A percentile compares a stretch with the other conserved stretches of the same genome.
Evolutionary conservation across 2,329 filamentous ascomycete species (phyloP).

Genomic region (Colletotrichum sp.): DNA sequence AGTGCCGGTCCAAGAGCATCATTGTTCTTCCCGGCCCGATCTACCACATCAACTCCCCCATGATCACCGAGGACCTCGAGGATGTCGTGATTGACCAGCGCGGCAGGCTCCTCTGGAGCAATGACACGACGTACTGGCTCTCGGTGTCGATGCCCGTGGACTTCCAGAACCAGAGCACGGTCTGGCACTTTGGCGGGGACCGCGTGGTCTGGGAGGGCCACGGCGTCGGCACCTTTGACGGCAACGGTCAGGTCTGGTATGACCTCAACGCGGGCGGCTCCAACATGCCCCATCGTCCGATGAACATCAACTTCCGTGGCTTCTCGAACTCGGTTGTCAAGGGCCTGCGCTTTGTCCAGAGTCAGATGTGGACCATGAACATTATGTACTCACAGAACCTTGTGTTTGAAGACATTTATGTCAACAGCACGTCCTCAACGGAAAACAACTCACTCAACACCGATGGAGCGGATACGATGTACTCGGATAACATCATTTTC

Average conservation of each 20-base stretch:
- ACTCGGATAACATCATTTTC: slow-evolving; percentile 56
- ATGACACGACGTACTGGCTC: slow-evolving; percentile 57
- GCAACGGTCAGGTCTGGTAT: slow-evolving; percentile 67
- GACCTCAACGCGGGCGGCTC: slow-evolving; percentile 47
- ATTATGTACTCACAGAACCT: slow-evolving; percentile 52
- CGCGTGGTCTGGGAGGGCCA: slow-evolving; percentile 54
- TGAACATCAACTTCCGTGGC: slow-evolving; percentile 51
- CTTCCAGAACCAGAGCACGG: slow-evolving; percentile 61
- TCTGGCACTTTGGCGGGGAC: slow-evolving; percentile 59
- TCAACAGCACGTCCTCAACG: slow-evolving; percentile 51
- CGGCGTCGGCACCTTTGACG: slow-evolving; percentile 58
- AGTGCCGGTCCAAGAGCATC: slow-evolving; percentile 32
- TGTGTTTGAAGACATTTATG: slow-evolving; percentile 54
- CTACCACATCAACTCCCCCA: slow-evolving; percentile 38
- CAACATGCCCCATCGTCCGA: slow-evolving; percentile 54
- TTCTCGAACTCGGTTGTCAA: slow-evolving; percentile 52
- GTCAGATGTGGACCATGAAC: slow-evolving; percentile 66
- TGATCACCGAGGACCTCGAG: slow-evolving; percentile 35
- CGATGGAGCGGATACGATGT: slow-evolving; percentile 56
- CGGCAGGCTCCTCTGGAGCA: slow-evolving; percentile 43
- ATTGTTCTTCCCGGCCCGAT: slow-evolving; percentile 35
- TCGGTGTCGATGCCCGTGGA: slow-evolving; percentile 53
- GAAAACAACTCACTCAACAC: slow-evolving; percentile 41
- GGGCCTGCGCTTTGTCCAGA: slow-evolving; percentile 56
- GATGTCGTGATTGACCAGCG: slow-evolving; percentile 49